These are phyloP conservation scores for Boletellus sp. DNA, from an alignment of 1,284 basidiomycete genomes.

Conservation along the genomic window DNA sequence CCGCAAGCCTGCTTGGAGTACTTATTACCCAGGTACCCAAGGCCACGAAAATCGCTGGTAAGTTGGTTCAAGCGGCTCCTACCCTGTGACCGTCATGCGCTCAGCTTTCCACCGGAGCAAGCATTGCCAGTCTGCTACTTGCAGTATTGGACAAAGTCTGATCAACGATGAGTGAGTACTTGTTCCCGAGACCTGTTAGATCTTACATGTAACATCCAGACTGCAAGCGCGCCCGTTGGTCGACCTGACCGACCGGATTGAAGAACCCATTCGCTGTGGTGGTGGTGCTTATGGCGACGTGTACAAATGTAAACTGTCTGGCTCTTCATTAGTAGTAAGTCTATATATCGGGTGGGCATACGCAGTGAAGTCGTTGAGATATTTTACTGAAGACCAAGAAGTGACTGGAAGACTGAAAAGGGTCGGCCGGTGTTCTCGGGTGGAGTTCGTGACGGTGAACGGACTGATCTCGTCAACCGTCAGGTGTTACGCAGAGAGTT, in stretches of 20 bases:
- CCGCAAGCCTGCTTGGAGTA: too few species aligned
- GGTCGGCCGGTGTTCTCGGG: background rate
- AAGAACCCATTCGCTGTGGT: background rate
- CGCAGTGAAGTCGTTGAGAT: background rate
- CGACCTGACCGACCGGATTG: background rate
- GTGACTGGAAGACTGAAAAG: background rate
- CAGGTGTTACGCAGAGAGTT: conserved; percentile 2
- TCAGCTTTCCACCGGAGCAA: background rate
- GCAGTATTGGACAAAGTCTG: background rate
- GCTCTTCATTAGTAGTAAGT: background rate
- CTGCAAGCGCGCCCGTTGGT: background rate
- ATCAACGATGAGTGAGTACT: background rate
- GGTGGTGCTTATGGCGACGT: background rate
- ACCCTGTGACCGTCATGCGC: background rate
- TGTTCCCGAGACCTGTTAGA: background rate
- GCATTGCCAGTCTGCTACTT: background rate
- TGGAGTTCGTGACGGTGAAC: background rate
- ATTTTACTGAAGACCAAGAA: background rate
- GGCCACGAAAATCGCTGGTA: too few species aligned
- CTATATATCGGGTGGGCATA: background rate
- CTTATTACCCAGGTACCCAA: too few species aligned
- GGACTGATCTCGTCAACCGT: background rate
- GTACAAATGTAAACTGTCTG: background rate
- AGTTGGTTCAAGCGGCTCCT: background rate
- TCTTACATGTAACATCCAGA: background rate